These are phyloP conservation scores for Curvularia spicifera DNA, from an alignment of 2,329 filamentous ascomycete genomes.

Conservation along the genomic window DNA sequence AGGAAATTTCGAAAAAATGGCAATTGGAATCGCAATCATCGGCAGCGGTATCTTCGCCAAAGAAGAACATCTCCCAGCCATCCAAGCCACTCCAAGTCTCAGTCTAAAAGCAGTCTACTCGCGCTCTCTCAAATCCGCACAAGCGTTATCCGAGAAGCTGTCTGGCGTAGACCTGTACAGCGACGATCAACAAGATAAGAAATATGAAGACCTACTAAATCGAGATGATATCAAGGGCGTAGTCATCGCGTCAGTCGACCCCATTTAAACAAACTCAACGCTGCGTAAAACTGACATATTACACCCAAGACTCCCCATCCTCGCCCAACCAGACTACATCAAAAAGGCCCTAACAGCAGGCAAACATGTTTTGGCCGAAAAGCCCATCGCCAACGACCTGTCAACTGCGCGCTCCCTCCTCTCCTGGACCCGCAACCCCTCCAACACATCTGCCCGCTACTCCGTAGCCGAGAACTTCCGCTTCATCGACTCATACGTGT, in stretches of 20 bases:
- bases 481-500: slow-evolving; percentile 63
- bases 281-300: neutral
- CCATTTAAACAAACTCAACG: neutral
- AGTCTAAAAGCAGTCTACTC: slow-evolving; percentile 71
- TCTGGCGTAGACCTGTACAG: slow-evolving; percentile 63
- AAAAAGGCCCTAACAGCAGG: slow-evolving; percentile 66
- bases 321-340: slow-evolving; percentile 65
- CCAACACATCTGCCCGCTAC: slow-evolving; percentile 52
- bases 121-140: slow-evolving; percentile 65
- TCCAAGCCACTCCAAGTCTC: slow-evolving; percentile 60
- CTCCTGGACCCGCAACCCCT: slow-evolving; percentile 50
- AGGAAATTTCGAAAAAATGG: slow-evolving; percentile 16
- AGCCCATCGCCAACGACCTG: slow-evolving; percentile 69
- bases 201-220: slow-evolving; percentile 60
- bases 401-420: slow-evolving; percentile 58
- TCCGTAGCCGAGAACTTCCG: slow-evolving; percentile 75
- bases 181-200: slow-evolving; percentile 58
- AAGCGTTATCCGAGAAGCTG: slow-evolving; percentile 48
- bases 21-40: slow-evolving; percentile 65
- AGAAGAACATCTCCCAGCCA: slow-evolving; percentile 67
- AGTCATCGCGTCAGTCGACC: slow-evolving; percentile 57
- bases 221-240: slow-evolving; percentile 63
- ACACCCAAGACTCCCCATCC: slow-evolving; percentile 62
- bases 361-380: slow-evolving; percentile 74
- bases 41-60: slow-evolving; percentile 69